phyloP scores from a whole-genome alignment of 139 green algal species.

The Asterochloris sp. region DNA sequence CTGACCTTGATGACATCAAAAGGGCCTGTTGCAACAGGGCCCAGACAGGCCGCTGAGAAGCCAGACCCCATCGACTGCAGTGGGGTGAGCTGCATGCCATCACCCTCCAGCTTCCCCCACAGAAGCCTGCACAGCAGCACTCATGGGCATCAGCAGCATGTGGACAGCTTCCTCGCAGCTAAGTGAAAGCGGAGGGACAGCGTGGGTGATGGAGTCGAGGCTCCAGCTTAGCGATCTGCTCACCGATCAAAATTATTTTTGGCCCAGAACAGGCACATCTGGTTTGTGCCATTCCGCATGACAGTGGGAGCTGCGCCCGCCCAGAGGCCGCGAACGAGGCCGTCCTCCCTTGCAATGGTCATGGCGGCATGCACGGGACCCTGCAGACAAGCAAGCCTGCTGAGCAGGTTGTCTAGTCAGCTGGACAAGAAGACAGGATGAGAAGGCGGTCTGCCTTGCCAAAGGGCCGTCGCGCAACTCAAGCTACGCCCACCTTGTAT shows the following conservation, averaged over 20 bases:
- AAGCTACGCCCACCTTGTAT: slow-evolving; percentile 58
- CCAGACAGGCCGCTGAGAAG: slow-evolving; percentile 82
- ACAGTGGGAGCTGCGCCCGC: slow-evolving; percentile 84
- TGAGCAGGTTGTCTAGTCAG: neutral
- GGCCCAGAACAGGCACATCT: slow-evolving; percentile 94
- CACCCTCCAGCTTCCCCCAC: slow-evolving; percentile 81
- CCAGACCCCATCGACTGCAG: slow-evolving; percentile 81
- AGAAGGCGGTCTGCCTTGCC: too few relatives aligned
- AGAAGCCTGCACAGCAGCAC: slow-evolving; percentile 26
- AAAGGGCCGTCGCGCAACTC: neutral
- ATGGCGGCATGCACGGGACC: slow-evolving; percentile 80
- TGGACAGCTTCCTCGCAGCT: neutral
- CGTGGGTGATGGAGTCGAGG: neutral
- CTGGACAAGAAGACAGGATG: too few relatives aligned
- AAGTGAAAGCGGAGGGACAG: neutral
- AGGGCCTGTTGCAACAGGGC: slow-evolving; percentile 81
- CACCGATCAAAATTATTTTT: slow-evolving; percentile 78
- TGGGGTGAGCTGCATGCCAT: slow-evolving; percentile 67
- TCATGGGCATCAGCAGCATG: neutral
- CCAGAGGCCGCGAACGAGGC: slow-evolving; percentile 75
- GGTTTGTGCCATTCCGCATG: slow-evolving; percentile 93
- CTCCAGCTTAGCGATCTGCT: neutral
- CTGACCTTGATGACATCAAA: slow-evolving; percentile 90
- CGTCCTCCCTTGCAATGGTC: slow-evolving; percentile 84
- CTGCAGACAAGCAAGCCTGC: slow-evolving; percentile 16